These are phyloP conservation scores for Macaranga tanarius DNA, from an alignment of 441 rosid species.

Conservation along the genomic window DNA sequence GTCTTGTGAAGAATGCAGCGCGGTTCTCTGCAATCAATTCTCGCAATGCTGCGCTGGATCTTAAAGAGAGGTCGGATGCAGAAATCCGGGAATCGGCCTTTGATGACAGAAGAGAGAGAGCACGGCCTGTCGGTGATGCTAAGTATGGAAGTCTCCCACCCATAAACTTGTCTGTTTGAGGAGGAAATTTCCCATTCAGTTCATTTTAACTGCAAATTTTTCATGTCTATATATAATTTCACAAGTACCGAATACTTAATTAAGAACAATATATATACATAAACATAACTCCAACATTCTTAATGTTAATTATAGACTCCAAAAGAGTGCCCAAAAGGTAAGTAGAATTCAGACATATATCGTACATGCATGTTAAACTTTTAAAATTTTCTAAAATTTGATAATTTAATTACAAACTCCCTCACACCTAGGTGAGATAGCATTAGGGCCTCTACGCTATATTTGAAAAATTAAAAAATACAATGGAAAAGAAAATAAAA, in stretches of 20 bases:
- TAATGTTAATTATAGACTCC: too few species aligned
- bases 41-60: conserved; percentile 50
- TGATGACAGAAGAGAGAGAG: conserved; percentile 77
- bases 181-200: neutral
- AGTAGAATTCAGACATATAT: too few species aligned
- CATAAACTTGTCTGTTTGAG: conserved; percentile 23
- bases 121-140: conserved; percentile 33
- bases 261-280: neutral
- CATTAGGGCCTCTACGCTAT: too few species aligned
- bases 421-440: too few species aligned
- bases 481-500: too few species aligned
- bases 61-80: conserved; percentile 44
- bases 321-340: too few species aligned
- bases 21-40: conserved; percentile 57
- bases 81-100: conserved; percentile 35
- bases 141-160: conserved; percentile 26
- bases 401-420: too few species aligned
- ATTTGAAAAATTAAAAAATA: too few species aligned
- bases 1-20: conserved; percentile 34
- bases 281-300: too few species aligned
- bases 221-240: neutral
- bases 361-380: too few species aligned
- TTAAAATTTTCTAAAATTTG: too few species aligned
- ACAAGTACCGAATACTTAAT: neutral
- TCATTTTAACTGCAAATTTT: neutral